These are phyloP conservation scores for Lepiota venenata DNA, from an alignment of 768 basidiomycete genomes.

Conservation along the genomic window DNA sequence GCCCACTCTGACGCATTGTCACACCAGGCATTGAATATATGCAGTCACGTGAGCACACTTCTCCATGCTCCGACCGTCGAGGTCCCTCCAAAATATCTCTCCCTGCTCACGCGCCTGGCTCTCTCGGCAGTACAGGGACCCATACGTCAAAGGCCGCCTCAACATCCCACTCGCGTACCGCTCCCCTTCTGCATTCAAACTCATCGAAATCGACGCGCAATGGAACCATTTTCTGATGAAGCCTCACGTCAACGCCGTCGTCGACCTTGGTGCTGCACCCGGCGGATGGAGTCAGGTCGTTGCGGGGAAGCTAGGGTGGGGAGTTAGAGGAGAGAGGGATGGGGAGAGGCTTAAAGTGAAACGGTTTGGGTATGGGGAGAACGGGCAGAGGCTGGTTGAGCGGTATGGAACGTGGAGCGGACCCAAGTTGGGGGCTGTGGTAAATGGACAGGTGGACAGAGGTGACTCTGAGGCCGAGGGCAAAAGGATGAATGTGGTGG, in stretches of 20 bases:
- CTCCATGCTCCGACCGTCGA: no score
- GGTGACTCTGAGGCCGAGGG: not conserved
- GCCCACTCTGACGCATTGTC: no score
- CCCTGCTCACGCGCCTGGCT: constrained; percentile 46
- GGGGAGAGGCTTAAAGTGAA: constrained; percentile 13
- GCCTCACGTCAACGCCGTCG: constrained; percentile 55
- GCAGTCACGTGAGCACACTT: no score
- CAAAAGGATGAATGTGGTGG: constrained; percentile 10
- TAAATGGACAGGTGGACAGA: constrained; percentile 1
- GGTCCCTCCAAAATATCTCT: not conserved
- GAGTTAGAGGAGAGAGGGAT: not conserved
- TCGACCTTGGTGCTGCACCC: constrained; percentile 91
- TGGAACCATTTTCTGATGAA: constrained; percentile 50
- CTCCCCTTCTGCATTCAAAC: constrained; percentile 90
- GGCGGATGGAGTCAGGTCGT: constrained; percentile 95
- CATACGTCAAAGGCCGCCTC: constrained; percentile 52
- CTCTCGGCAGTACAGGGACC: constrained; percentile 63
- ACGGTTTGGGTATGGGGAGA: constrained; percentile 2
- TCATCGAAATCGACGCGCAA: constrained; percentile 69
- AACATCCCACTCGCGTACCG: constrained; percentile 50
- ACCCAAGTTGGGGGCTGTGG: not conserved
- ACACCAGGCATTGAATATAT: no score
- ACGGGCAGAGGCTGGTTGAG: not conserved
- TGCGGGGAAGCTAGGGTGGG: constrained; percentile 57
- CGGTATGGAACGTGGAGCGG: constrained; percentile 9